These are phyloP conservation scores for Populus davidiana DNA, from an alignment of 345 rosid genomes.

Conservation along the genomic window DNA sequence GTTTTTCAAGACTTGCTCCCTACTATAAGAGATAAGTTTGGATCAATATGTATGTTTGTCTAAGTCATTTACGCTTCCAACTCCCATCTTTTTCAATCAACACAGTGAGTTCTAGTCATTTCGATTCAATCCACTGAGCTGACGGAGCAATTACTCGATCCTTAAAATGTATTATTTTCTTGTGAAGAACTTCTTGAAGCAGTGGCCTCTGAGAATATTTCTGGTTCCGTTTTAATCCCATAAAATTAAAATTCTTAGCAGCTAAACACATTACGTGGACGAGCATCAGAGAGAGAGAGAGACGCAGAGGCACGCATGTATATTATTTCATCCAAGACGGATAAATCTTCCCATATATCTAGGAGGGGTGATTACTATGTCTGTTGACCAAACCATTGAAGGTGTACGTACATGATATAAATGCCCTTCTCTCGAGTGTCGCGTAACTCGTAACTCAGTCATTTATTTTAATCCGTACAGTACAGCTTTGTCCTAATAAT, in stretches of 20 bases:
- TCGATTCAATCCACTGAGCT: not conserved
- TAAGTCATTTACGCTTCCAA: slow-evolving; percentile 17
- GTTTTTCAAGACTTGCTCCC: not conserved
- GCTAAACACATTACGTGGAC: too few relatives aligned
- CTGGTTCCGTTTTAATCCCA: not conserved
- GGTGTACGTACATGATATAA: not conserved
- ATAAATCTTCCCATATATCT: too few relatives aligned
- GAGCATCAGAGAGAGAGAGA: too few relatives aligned
- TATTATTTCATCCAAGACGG: too few relatives aligned
- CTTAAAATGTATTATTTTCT: not conserved
- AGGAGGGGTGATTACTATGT: too few relatives aligned
- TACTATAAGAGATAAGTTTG: slow-evolving; percentile 34
- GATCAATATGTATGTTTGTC: slow-evolving; percentile 9
- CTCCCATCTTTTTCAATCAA: slow-evolving; percentile 29
- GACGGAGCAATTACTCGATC: not conserved
- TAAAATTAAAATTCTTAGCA: too few relatives aligned
- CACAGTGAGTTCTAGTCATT: not conserved
- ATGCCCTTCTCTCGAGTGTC: not conserved
- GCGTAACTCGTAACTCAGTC: not conserved
- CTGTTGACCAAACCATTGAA: too few relatives aligned
- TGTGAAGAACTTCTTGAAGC: not conserved
- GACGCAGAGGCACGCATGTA: too few relatives aligned
- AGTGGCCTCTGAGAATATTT: not conserved
- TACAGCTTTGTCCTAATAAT: not conserved
- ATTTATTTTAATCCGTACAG: not conserved